Evolutionary conservation across 2,329 filamentous ascomycete species (phyloP).

Genomic region (Rhytidhysteron rufulum): DNA sequence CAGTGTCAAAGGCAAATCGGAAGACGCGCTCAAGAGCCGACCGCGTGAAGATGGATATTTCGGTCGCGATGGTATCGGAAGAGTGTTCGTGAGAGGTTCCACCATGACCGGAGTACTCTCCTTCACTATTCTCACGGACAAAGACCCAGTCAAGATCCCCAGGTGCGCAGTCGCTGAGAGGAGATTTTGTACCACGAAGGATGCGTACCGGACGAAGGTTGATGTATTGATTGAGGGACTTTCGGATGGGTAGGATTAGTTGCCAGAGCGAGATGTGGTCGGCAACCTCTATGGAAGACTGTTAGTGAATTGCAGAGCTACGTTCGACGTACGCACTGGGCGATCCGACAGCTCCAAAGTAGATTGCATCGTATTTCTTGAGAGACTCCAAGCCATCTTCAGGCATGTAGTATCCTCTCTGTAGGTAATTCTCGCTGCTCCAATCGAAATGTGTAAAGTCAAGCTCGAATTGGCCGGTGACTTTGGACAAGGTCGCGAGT

Average conservation of each 20-base stretch:
- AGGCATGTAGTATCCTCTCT: slow-evolving; percentile 52
- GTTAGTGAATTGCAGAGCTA: not conserved
- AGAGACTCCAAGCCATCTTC: slow-evolving; percentile 49
- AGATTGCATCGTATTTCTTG: slow-evolving; percentile 51
- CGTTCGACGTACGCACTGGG: slow-evolving; percentile 38
- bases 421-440: slow-evolving; percentile 46
- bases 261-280: slow-evolving; percentile 67
- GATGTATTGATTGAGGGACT: slow-evolving; percentile 65
- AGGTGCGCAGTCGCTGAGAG: slow-evolving; percentile 34
- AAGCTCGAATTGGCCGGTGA: slow-evolving; percentile 45
- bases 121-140: slow-evolving; percentile 46
- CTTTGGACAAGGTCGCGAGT: slow-evolving; percentile 40
- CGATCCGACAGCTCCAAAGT: slow-evolving; percentile 59
- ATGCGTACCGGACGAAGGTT: slow-evolving; percentile 57
- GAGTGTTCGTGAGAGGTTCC: slow-evolving; percentile 41
- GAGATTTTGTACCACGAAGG: slow-evolving; percentile 39
- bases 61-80: slow-evolving; percentile 41
- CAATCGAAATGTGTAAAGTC: slow-evolving; percentile 52
- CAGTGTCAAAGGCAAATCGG: slow-evolving; percentile 47
- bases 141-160: slow-evolving; percentile 47
- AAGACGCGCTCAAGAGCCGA: slow-evolving; percentile 46
- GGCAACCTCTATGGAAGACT: slow-evolving; percentile 51
- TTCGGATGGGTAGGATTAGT: slow-evolving; percentile 63
- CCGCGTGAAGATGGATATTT: slow-evolving; percentile 45
- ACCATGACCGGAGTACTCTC: slow-evolving; percentile 47